Conservation (phyloP, 106 monocot species). For the Dioscorea zingiberensis region DNA sequence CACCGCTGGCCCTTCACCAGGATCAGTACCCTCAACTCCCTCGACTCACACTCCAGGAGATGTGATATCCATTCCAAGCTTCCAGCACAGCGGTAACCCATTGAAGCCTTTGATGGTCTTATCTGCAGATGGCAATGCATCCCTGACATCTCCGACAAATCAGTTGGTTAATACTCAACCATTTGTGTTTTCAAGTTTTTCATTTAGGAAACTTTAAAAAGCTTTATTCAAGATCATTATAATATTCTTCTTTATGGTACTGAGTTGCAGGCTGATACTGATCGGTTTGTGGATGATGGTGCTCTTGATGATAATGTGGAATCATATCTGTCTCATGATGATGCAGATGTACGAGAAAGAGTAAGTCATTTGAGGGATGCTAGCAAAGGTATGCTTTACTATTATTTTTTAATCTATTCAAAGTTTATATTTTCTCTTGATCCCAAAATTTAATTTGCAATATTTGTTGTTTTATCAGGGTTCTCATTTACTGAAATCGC, state of each 20-base stretch:
- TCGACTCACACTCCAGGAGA: slow-evolving; percentile 92
- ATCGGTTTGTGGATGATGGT: slow-evolving; percentile 79
- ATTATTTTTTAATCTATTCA: not conserved
- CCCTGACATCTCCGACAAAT: slow-evolving; percentile 63
- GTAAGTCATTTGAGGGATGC: slow-evolving; percentile 57
- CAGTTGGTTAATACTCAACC: slow-evolving; percentile 41
- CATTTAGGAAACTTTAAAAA: no score
- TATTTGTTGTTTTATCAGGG: slow-evolving; percentile 22
- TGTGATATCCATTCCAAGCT: slow-evolving; percentile 62
- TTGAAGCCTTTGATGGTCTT: slow-evolving; percentile 70
- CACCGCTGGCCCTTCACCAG: slow-evolving; percentile 86
- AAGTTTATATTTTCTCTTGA: no score
- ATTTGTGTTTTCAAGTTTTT: no score
- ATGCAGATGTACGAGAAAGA: slow-evolving; percentile 75
- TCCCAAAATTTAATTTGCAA: no score
- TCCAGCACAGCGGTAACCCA: slow-evolving; percentile 53
- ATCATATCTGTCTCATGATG: slow-evolving; percentile 93
- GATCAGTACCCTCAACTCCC: slow-evolving; percentile 92
- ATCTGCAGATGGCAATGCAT: slow-evolving; percentile 69
- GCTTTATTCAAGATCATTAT: no score
- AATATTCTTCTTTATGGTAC: not conserved
- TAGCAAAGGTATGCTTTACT: slow-evolving; percentile 45
- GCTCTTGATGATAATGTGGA: slow-evolving; percentile 87
- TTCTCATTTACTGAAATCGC: slow-evolving; percentile 63
- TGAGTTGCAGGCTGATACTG: slow-evolving; percentile 52